These are phyloP conservation scores for Suillus subaureus DNA, from an alignment of 768 basidiomycete species.

Conservation along the genomic window DNA sequence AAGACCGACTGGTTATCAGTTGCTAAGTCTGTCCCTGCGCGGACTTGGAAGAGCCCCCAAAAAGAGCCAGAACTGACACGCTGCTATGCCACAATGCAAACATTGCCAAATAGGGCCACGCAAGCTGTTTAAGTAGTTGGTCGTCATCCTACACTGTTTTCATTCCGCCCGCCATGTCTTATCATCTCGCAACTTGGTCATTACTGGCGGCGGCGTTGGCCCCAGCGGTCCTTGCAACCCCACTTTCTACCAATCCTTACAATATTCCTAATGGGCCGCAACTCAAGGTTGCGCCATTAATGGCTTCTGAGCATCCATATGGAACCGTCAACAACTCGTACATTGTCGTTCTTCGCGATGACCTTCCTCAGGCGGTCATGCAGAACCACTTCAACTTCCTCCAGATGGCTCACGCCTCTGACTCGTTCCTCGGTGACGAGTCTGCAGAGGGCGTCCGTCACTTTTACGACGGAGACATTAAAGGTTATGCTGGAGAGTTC, in stretches of 20 bases:
- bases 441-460: conserved; percentile 61
- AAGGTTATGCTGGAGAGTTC: conserved; percentile 85
- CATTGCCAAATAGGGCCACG: conserved; percentile 23
- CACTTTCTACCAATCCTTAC: conserved; percentile 47
- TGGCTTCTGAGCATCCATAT: conserved; percentile 62
- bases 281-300: conserved; percentile 61
- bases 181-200: conserved; percentile 31
- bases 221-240: conserved; percentile 38
- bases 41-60: not conserved
- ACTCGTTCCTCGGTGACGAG: conserved; percentile 50
- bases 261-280: conserved; percentile 41
- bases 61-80: conserved; percentile 4
- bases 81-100: conserved; percentile 31
- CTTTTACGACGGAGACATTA: conserved; percentile 73
- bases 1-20: not conserved
- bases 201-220: conserved; percentile 42
- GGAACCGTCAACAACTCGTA: conserved; percentile 89
- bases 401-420: conserved; percentile 56
- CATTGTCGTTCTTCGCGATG: conserved; percentile 86
- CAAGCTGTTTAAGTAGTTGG: conserved; percentile 27
- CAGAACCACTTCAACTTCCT: conserved; percentile 83
- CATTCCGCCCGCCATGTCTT: conserved; percentile 35
- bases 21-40: no score
- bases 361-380: conserved; percentile 55
- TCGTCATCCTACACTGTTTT: conserved; percentile 14